These are phyloP conservation scores for Lasiodiplodia hormozganensis DNA, from an alignment of 2,329 filamentous ascomycete genomes.

Conservation along the genomic window DNA sequence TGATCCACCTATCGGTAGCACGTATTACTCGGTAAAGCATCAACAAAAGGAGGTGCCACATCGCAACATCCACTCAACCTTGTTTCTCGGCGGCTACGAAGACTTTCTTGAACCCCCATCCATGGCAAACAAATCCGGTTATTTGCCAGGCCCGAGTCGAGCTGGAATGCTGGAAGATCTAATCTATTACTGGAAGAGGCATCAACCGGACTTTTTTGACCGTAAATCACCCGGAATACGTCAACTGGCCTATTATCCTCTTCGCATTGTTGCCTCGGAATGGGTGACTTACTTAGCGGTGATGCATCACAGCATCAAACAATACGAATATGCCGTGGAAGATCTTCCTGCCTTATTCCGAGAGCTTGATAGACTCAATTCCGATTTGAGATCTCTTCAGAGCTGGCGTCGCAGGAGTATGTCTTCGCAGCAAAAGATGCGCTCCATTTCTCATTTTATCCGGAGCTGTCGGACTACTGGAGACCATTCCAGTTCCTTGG, in stretches of 20 bases:
- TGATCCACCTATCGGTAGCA: slow-evolving; percentile 31
- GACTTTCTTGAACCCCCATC: slow-evolving; percentile 29
- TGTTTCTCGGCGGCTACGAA: slow-evolving; percentile 30
- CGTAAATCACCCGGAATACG: slow-evolving; percentile 28
- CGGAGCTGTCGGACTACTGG: background rate
- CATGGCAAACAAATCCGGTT: slow-evolving; percentile 3
- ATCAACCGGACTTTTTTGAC: slow-evolving; percentile 30
- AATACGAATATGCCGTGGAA: slow-evolving; percentile 35
- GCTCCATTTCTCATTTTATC: slow-evolving; percentile 27
- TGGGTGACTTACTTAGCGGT: slow-evolving; percentile 38
- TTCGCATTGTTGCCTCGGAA: slow-evolving; percentile 35
- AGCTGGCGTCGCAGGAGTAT: slow-evolving; percentile 37
- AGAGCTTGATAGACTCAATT: slow-evolving; percentile 34
- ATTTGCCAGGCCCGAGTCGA: slow-evolving; percentile 5
- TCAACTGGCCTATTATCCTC: slow-evolving; percentile 33
- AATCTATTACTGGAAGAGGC: slow-evolving; percentile 31
- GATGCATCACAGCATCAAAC: slow-evolving; percentile 36
- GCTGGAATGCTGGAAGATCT: slow-evolving; percentile 33
- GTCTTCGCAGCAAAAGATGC: slow-evolving; percentile 33
- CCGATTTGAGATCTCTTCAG: slow-evolving; percentile 35
- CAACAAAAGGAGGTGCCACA: background rate
- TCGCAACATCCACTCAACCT: background rate
- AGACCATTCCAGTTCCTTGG: background rate
- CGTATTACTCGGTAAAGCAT: slow-evolving; percentile 1
- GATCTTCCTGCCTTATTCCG: slow-evolving; percentile 3